These are phyloP conservation scores for Metschnikowia shivogae DNA, from an alignment of 805 yeast species.

Conservation along the genomic window DNA sequence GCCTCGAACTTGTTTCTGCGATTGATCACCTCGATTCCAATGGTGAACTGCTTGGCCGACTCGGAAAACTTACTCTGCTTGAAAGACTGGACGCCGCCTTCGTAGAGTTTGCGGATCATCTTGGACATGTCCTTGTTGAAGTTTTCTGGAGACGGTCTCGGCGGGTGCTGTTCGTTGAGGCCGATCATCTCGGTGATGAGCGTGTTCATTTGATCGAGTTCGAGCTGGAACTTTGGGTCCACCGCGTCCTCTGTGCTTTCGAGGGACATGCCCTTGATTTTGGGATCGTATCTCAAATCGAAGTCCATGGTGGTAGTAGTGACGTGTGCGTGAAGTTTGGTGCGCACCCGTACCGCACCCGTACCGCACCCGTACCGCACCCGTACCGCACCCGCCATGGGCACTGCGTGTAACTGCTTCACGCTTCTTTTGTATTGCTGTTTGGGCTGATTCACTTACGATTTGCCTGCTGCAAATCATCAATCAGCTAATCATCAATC, in stretches of 20 bases:
- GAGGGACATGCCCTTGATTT: slow-evolving; percentile 15
- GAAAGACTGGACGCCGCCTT: slow-evolving; percentile 56
- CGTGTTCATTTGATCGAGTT: slow-evolving; percentile 40
- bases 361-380: neutral
- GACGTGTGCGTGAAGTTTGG: neutral
- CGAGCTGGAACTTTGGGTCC: slow-evolving; percentile 33
- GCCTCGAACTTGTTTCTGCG: slow-evolving; percentile 72
- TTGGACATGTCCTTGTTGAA: slow-evolving; percentile 53
- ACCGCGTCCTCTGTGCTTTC: slow-evolving; percentile 6
- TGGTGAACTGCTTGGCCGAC: slow-evolving; percentile 57
- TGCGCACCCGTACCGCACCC: neutral
- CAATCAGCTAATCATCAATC: no score
- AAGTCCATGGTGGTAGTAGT: slow-evolving; percentile 11
- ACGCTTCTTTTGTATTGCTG: no score
- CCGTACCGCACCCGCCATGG: no score
- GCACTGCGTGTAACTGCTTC: neutral
- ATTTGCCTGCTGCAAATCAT: no score
- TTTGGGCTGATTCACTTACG: no score
- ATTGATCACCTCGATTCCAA: slow-evolving; percentile 64
- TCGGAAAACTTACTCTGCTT: slow-evolving; percentile 52
- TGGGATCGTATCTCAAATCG: slow-evolving; percentile 19
- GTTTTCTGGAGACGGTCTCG: slow-evolving; percentile 49
- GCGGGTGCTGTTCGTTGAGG: slow-evolving; percentile 48
- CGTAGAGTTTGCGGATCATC: slow-evolving; percentile 62
- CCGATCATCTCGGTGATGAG: slow-evolving; percentile 37